A percentile compares a stretch with the other conserved stretches of the same genome.
Conservation (phyloP, 805 yeast genomes). For the Monosporozyma yasuniensis region DNA sequence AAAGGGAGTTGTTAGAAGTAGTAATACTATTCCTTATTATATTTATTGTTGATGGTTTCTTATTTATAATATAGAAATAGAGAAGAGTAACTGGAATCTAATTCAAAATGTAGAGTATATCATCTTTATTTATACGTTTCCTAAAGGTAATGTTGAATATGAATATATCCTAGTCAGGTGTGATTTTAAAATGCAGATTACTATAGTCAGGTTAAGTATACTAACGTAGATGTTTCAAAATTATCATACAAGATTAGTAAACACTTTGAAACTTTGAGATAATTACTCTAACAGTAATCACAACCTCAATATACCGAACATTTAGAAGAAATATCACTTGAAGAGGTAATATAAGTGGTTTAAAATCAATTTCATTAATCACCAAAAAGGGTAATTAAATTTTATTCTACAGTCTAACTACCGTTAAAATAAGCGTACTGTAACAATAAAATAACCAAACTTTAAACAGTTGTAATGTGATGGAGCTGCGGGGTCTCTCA, state of each 20-base stretch:
- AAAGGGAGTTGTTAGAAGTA: background rate
- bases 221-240: background rate
- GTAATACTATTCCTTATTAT: background rate
- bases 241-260: background rate
- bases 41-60: background rate
- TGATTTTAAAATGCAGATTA: background rate
- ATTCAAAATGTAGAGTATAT: background rate
- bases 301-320: background rate
- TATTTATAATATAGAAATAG: background rate
- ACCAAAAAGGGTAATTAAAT: background rate
- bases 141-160: too few relatives aligned
- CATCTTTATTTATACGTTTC: background rate
- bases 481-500: background rate
- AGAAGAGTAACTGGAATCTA: background rate
- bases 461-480: background rate
- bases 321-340: background rate
- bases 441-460: background rate
- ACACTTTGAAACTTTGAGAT: background rate
- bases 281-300: background rate
- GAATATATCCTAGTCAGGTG: background rate
- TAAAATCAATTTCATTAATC: background rate
- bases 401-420: background rate
- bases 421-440: background rate
- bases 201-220: background rate
- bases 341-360: background rate